Evolutionary conservation across 768 basidiomycete species (phyloP).

Genomic region (Agrocybe pediades): DNA sequence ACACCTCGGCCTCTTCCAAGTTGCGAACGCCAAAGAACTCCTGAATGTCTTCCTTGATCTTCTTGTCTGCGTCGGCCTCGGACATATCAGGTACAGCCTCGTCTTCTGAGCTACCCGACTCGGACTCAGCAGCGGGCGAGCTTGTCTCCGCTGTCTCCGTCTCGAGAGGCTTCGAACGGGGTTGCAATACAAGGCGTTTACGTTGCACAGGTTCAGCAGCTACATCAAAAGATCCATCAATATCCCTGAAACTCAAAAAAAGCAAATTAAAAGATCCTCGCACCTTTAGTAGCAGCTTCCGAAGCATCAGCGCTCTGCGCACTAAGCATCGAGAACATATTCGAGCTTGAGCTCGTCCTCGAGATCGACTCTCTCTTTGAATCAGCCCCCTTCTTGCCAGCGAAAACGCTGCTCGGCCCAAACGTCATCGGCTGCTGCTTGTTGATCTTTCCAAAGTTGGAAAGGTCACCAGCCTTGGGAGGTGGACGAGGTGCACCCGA

Average conservation of each 20-base stretch:
- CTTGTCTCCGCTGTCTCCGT: conserved; percentile 36
- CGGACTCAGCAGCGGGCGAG: conserved; percentile 49
- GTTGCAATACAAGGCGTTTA: conserved; percentile 72
- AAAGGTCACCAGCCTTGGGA: conserved; percentile 82
- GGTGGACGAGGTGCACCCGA: conserved; percentile 53
- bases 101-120: conserved; percentile 52
- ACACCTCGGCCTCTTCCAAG: conserved; percentile 84
- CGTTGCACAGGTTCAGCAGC: conserved; percentile 58
- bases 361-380: conserved; percentile 74
- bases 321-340: conserved; percentile 86
- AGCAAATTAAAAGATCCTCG: conserved; percentile 21
- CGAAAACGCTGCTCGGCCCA: conserved; percentile 85
- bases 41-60: conserved; percentile 80
- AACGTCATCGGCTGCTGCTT: conserved; percentile 68
- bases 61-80: conserved; percentile 67
- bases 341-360: conserved; percentile 75
- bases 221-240: conserved; percentile 22
- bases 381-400: conserved; percentile 61
- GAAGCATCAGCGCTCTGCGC: conserved; percentile 55
- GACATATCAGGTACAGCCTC: conserved; percentile 50
- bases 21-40: conserved; percentile 88
- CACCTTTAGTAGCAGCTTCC: conserved; percentile 56
- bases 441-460: conserved; percentile 87
- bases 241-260: not conserved
- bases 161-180: conserved; percentile 73